Percentiles rank a stretch among this genome's conserved stretches.
Conservation (phyloP, 1,139 yeast species). For the Yamadazyma jaroonii region DNA sequence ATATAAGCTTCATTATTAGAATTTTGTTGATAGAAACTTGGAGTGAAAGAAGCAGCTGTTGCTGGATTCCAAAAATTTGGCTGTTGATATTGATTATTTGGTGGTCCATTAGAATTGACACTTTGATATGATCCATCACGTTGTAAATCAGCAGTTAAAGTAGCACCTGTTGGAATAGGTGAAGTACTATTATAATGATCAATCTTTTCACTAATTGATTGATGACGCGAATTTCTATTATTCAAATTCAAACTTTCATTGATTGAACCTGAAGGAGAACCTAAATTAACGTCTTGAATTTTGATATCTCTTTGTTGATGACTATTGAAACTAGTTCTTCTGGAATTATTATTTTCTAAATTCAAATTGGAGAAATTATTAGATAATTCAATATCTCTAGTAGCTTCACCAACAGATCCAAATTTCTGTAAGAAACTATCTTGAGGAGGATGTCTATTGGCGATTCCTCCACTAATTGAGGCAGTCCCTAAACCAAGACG, state of each 20-base stretch:
- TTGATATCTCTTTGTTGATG: slow-evolving; percentile 13
- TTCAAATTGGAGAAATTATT: slow-evolving; percentile 26
- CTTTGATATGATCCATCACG: slow-evolving; percentile 4
- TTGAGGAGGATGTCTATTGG: slow-evolving; percentile 45
- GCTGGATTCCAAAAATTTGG: slow-evolving; percentile 65
- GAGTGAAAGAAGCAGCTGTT: slow-evolving; percentile 56
- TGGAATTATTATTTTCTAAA: slow-evolving; percentile 24
- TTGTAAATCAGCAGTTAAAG: slow-evolving; percentile 27
- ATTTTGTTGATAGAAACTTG: slow-evolving; percentile 19
- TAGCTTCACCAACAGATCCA: slow-evolving; percentile 74
- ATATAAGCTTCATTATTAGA: slow-evolving; percentile 4
- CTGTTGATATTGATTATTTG: background rate
- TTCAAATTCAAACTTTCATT: slow-evolving; percentile 52
- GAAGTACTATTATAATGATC: slow-evolving; percentile 54
- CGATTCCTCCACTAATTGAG: slow-evolving; percentile 58
- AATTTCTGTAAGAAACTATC: slow-evolving; percentile 64
- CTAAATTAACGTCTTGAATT: slow-evolving; percentile 11
- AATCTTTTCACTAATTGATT: slow-evolving; percentile 62
- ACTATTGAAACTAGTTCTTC: slow-evolving; percentile 51
- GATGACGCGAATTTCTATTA: slow-evolving; percentile 47
- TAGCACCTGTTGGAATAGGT: slow-evolving; percentile 49
- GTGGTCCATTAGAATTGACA: background rate
- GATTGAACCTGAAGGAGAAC: slow-evolving; percentile 47
- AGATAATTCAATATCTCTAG: slow-evolving; percentile 65
- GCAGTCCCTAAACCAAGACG: slow-evolving; percentile 53